Percentiles rank a stretch among this genome's conserved stretches.
These are phyloP conservation scores for Inga leiocalycina DNA, from an alignment of 306 rosid genomes.

Conservation along the genomic window DNA sequence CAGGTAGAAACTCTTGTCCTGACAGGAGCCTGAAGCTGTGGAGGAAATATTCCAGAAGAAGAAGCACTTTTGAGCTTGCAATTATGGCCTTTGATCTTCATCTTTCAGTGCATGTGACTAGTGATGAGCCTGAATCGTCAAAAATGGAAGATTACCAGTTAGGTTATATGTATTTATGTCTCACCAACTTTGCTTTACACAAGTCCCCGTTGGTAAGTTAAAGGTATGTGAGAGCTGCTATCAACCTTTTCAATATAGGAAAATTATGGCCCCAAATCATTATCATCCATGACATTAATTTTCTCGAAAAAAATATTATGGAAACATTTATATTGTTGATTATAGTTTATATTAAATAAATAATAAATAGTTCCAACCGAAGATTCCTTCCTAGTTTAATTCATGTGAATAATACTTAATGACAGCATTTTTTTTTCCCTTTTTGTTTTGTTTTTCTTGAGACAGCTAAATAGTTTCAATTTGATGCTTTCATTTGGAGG, in stretches of 20 bases:
- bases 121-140: not conserved
- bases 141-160: not conserved
- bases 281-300: not conserved
- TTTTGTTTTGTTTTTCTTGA: too few species aligned
- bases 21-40: not conserved
- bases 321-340: not conserved
- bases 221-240: slow-evolving; percentile 2
- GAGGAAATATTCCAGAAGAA: not conserved
- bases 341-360: not conserved
- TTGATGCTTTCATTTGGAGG: not conserved
- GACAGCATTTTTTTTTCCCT: too few species aligned
- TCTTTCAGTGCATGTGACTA: slow-evolving; percentile 2
- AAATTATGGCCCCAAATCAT: not conserved
- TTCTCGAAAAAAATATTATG: not conserved
- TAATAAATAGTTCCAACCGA: not conserved
- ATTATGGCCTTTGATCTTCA: slow-evolving; percentile 14
- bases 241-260: too few species aligned
- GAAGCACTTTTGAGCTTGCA: slow-evolving; percentile 13
- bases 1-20: slow-evolving; percentile 27
- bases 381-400: not conserved
- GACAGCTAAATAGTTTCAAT: not conserved
- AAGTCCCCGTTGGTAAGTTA: not conserved
- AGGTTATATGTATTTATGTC: slow-evolving; percentile 3
- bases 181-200: not conserved
- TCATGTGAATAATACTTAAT: not conserved